phyloP scores from a whole-genome alignment of 2,329 filamentous ascomycete species.

The Colletotrichum siamense region DNA sequence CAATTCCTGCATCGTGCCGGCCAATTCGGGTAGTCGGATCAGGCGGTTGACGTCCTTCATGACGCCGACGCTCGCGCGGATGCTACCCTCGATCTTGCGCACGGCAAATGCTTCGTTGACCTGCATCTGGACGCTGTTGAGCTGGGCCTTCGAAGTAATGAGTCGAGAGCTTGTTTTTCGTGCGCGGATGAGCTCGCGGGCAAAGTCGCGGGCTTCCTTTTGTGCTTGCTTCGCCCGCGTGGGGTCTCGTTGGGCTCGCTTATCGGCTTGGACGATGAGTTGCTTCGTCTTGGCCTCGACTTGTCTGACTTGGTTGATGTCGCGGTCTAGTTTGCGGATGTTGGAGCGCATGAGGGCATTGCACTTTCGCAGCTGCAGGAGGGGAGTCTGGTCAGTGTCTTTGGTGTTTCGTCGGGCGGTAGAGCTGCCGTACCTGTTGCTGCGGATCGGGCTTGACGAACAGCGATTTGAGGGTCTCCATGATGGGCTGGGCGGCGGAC shows the following conservation, averaged over 20 bases:
- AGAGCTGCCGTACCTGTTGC: conserved; percentile 71
- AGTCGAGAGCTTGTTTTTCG: conserved; percentile 78
- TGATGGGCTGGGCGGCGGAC: conserved; percentile 43
- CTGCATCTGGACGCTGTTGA: conserved; percentile 94
- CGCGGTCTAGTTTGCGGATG: conserved; percentile 92
- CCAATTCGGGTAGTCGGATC: conserved; percentile 83
- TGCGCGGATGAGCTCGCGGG: conserved; percentile 82
- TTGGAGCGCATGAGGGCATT: conserved; percentile 89
- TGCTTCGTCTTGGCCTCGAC: conserved; percentile 85
- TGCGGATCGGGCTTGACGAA: conserved; percentile 94
- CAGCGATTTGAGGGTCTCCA: conserved; percentile 87
- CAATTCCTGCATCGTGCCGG: conserved; percentile 87
- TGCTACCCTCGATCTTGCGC: conserved; percentile 92
- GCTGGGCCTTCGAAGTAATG: conserved; percentile 87
- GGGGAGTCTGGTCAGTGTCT: neutral
- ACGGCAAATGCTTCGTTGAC: conserved; percentile 96
- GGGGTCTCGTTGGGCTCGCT: conserved; percentile 81
- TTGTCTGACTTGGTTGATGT: conserved; percentile 79
- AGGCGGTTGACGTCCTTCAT: conserved; percentile 97
- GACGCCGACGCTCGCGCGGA: conserved; percentile 84
- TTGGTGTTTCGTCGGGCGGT: neutral
- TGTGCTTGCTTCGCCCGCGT: conserved; percentile 79
- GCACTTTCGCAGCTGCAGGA: conserved; percentile 85
- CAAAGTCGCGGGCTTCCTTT: conserved; percentile 86
- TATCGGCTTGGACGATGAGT: conserved; percentile 83